These are phyloP conservation scores for Erythrobasidium hasegawianum DNA, from an alignment of 1,284 basidiomycete genomes.

Conservation along the genomic window DNA sequence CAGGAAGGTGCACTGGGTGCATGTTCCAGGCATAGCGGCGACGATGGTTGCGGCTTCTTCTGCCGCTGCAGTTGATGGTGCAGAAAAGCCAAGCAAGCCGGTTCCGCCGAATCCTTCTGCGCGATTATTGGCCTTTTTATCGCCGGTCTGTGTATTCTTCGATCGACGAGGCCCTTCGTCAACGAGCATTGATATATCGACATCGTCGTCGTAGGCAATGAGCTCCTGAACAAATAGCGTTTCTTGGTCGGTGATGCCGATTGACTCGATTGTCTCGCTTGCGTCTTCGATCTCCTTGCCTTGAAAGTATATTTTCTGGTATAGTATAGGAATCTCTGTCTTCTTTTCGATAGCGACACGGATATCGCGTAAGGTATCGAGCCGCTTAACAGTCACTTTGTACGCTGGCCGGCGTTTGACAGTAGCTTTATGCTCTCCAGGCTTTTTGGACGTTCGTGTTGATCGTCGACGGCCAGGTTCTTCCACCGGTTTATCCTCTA, in stretches of 20 bases:
- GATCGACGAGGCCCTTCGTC: constrained; percentile 38
- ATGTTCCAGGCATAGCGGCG: constrained; percentile 9
- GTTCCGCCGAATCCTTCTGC: constrained; percentile 26
- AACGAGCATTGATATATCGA: constrained; percentile 56
- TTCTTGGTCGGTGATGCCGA: constrained; percentile 64
- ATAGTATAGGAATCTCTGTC: constrained; percentile 65
- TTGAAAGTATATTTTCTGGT: constrained; percentile 64
- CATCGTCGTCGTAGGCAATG: constrained; percentile 58
- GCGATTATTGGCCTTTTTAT: constrained; percentile 9
- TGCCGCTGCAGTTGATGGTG: not conserved
- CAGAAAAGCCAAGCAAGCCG: constrained; percentile 1
- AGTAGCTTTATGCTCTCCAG: constrained; percentile 5
- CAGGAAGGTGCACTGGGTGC: constrained; percentile 10
- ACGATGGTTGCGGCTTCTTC: constrained; percentile 4
- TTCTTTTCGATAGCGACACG: constrained; percentile 64
- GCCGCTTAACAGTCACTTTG: constrained; percentile 54
- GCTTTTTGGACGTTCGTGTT: not conserved
- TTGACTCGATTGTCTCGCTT: constrained; percentile 57
- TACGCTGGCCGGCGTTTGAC: constrained; percentile 4
- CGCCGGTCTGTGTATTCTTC: not conserved
- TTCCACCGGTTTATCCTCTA: not conserved
- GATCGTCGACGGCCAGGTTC: constrained; percentile 22
- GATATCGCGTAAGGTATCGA: constrained; percentile 67
- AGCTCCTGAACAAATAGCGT: constrained; percentile 63
- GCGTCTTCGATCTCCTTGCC: constrained; percentile 64